Percentiles rank a stretch among this genome's conserved stretches.
Conservation (phyloP, 345 rosid species). For the Eucalyptus erythrocorys region DNA sequence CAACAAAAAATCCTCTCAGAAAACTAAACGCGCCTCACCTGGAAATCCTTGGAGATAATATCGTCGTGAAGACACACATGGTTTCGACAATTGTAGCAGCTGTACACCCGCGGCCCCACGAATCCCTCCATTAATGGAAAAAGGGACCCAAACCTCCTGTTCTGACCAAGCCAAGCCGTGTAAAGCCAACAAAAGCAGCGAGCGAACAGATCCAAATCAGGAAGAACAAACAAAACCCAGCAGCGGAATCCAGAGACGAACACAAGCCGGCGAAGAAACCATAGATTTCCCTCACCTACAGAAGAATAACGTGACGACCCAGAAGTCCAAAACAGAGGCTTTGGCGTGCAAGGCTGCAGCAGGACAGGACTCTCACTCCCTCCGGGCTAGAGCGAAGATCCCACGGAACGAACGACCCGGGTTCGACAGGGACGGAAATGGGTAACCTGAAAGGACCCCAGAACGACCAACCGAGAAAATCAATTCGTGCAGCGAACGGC, state of each 20-base stretch:
- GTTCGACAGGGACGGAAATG: neutral
- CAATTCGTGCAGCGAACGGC: neutral
- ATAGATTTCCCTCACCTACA: neutral
- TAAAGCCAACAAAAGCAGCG: neutral
- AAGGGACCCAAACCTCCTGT: neutral
- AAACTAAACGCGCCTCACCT: slow-evolving; percentile 38
- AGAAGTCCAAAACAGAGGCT: neutral
- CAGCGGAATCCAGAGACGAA: neutral
- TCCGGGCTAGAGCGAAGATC: neutral
- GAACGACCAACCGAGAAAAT: neutral
- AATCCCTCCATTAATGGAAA: slow-evolving; percentile 38
- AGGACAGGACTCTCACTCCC: neutral
- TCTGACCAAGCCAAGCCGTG: neutral
- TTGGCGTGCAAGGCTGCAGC: neutral
- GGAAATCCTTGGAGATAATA: slow-evolving; percentile 82
- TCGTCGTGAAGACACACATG: slow-evolving; percentile 81
- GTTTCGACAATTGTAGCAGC: slow-evolving; percentile 75
- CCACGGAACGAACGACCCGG: neutral
- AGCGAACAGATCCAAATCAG: neutral
- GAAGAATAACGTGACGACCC: neutral
- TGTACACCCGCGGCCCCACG: slow-evolving; percentile 62
- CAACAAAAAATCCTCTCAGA: neutral
- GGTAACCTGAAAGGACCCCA: neutral
- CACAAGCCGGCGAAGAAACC: neutral
- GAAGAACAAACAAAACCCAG: neutral